A percentile compares a stretch with the other conserved stretches of the same genome.
phyloP scores from a whole-genome alignment of 2,329 filamentous ascomycete species.

The Scorias spongiosa region DNA sequence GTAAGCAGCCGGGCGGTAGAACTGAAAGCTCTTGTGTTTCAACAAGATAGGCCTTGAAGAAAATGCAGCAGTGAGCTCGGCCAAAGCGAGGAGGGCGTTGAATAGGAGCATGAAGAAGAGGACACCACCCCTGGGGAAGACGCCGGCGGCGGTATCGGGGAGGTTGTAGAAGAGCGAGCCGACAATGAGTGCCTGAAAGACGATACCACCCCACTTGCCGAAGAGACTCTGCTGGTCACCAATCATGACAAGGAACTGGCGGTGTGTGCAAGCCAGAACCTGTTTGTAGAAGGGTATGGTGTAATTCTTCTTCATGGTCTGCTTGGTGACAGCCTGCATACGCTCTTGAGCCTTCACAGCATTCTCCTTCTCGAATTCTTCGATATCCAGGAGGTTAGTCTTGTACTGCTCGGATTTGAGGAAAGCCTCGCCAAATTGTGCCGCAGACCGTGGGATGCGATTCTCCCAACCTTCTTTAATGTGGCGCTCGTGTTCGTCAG shows the following conservation, averaged over 20 bases:
- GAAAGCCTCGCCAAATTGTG: slow-evolving; percentile 37
- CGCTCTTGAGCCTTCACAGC: not conserved
- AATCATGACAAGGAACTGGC: slow-evolving; percentile 51
- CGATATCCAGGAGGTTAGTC: slow-evolving; percentile 24
- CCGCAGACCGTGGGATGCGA: slow-evolving; percentile 38
- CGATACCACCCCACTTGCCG: slow-evolving; percentile 44
- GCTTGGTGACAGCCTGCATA: not conserved
- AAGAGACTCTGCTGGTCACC: slow-evolving; percentile 49
- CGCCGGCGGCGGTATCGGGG: slow-evolving; percentile 38
- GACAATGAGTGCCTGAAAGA: slow-evolving; percentile 45
- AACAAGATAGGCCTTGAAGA: slow-evolving; percentile 30
- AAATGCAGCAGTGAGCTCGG: slow-evolving; percentile 46
- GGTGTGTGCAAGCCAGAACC: slow-evolving; percentile 38
- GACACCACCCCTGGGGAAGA: slow-evolving; percentile 50
- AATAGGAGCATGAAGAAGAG: slow-evolving; percentile 50
- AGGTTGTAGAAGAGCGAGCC: slow-evolving; percentile 56
- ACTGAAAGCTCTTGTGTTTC: slow-evolving; percentile 29
- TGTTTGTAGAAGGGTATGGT: slow-evolving; percentile 42
- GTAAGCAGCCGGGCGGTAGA: slow-evolving; percentile 27
- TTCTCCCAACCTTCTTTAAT: slow-evolving; percentile 42
- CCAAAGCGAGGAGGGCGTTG: slow-evolving; percentile 47
- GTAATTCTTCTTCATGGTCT: slow-evolving; percentile 34
- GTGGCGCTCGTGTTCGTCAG: slow-evolving; percentile 43
- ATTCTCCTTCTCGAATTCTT: slow-evolving; percentile 20
- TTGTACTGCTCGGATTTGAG: slow-evolving; percentile 21